Percentiles rank a stretch among this genome's conserved stretches.
Evolutionary conservation across 2,329 filamentous ascomycete genomes (phyloP).

Genomic region (Coniochaeta prunicola): DNA sequence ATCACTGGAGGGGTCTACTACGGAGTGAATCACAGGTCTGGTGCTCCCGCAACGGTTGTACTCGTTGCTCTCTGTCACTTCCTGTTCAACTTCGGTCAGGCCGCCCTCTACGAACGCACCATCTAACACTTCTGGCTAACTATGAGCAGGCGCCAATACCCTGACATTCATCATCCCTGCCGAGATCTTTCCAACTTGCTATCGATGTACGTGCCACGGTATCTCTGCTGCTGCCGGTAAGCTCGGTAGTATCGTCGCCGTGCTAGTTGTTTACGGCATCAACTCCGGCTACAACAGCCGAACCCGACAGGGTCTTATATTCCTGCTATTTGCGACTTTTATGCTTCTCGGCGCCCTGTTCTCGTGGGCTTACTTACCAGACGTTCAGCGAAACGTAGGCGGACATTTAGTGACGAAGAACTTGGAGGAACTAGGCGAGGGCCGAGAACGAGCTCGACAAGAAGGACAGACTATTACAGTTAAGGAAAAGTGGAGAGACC

Average conservation of each 20-base stretch:
- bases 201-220: slow-evolving; percentile 55
- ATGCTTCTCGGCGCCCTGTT: slow-evolving; percentile 40
- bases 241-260: slow-evolving; percentile 45
- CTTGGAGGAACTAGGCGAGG: slow-evolving; percentile 44
- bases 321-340: slow-evolving; percentile 42
- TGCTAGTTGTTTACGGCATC: slow-evolving; percentile 43
- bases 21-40: slow-evolving; percentile 31
- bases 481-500: slow-evolving; percentile 31
- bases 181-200: slow-evolving; percentile 58
- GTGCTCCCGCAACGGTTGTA: slow-evolving; percentile 38
- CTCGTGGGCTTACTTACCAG: slow-evolving; percentile 45
- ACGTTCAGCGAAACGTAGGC: slow-evolving; percentile 34
- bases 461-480: slow-evolving; percentile 38
- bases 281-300: slow-evolving; percentile 33
- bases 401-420: slow-evolving; percentile 33
- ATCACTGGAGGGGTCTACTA: slow-evolving; percentile 44
- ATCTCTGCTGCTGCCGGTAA: slow-evolving; percentile 56
- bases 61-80: slow-evolving; percentile 47
- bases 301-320: slow-evolving; percentile 40
- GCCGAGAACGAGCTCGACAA: slow-evolving; percentile 33
- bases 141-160: slow-evolving; percentile 44
- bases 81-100: slow-evolving; percentile 46
- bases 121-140: neutral
- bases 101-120: neutral
- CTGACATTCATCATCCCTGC: slow-evolving; percentile 58